Percentiles rank a stretch among this genome's conserved stretches.
phyloP scores from a whole-genome alignment of 2,329 filamentous ascomycete species.

The Atkinsonella hypoxylon region DNA sequence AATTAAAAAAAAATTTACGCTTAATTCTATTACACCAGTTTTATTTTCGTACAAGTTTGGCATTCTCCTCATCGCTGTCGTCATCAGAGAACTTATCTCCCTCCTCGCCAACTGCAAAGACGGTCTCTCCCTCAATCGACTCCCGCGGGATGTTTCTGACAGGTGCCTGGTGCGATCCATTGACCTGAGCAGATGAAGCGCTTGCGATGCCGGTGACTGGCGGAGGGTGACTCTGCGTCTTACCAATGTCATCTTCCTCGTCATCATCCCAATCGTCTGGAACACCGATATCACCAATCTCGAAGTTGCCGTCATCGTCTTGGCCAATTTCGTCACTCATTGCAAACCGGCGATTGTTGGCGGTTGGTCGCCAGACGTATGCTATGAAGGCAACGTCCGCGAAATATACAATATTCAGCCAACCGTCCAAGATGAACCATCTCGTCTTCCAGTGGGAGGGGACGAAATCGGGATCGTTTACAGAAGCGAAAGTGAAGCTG shows the following conservation, averaged over 20 bases:
- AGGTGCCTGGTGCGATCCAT: slow-evolving; percentile 10
- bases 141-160: slow-evolving; percentile 33
- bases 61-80: slow-evolving; percentile 42
- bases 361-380: slow-evolving; percentile 92
- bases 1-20: slow-evolving; percentile 1
- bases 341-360: slow-evolving; percentile 91
- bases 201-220: slow-evolving; percentile 15
- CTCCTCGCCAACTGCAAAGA: slow-evolving; percentile 86
- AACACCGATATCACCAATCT: slow-evolving; percentile 84
- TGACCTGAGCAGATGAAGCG: slow-evolving; percentile 14
- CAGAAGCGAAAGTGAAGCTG: slow-evolving; percentile 85
- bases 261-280: slow-evolving; percentile 48
- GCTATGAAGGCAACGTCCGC: slow-evolving; percentile 87
- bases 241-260: slow-evolving; percentile 40
- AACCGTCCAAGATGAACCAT: slow-evolving; percentile 96
- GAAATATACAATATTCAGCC: slow-evolving; percentile 93
- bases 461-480: slow-evolving; percentile 75
- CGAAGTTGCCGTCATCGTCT: slow-evolving; percentile 91
- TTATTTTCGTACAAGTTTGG: slow-evolving; percentile 31
- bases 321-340: slow-evolving; percentile 99
- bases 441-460: slow-evolving; percentile 94
- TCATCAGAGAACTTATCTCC: slow-evolving; percentile 74
- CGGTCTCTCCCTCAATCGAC: slow-evolving; percentile 74
- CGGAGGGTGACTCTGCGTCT: slow-evolving; percentile 14
- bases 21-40: slow-evolving; percentile 16